A percentile compares a stretch with the other conserved stretches of the same genome.
Conservation (phyloP, 306 rosid species). For the Gleditsia sinensis region DNA sequence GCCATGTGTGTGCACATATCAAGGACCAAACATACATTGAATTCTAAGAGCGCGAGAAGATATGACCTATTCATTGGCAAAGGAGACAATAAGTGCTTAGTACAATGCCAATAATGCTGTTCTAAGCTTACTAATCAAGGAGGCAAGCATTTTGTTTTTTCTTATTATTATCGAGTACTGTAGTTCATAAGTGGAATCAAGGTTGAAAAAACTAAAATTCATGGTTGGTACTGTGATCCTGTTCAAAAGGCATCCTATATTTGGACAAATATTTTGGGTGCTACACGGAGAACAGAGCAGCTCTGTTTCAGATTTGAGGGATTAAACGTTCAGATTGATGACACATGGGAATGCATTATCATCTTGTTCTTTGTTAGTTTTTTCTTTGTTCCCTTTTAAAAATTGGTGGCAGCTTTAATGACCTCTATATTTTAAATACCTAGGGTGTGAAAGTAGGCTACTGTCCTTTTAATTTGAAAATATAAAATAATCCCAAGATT, state of each 20-base stretch:
- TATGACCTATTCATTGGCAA: slow-evolving; percentile 25
- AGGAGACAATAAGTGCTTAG: slow-evolving; percentile 28
- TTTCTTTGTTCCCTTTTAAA: background rate
- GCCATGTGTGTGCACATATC: slow-evolving; percentile 8
- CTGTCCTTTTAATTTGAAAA: slow-evolving; percentile 18
- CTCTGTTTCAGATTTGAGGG: slow-evolving; percentile 20
- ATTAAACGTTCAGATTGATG: slow-evolving; percentile 6
- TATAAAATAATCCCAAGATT: slow-evolving; percentile 41
- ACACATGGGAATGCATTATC: slow-evolving; percentile 45
- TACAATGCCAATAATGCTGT: slow-evolving; percentile 22
- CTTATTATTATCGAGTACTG: background rate
- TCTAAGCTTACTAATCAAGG: slow-evolving; percentile 15
- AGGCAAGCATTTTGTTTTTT: slow-evolving; percentile 15
- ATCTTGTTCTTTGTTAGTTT: slow-evolving; percentile 18
- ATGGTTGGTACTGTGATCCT: slow-evolving; percentile 7
- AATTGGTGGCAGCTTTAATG: slow-evolving; percentile 51
- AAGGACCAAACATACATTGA: slow-evolving; percentile 37
- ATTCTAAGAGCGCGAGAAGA: slow-evolving; percentile 39
- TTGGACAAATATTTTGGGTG: too few species aligned
- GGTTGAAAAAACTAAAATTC: slow-evolving; percentile 19
- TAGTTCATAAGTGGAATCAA: background rate
- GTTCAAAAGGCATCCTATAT: background rate
- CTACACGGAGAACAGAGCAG: slow-evolving; percentile 32
- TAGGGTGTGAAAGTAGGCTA: slow-evolving; percentile 36
- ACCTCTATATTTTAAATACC: slow-evolving; percentile 26